Base-by-base conservation (phyloP, 2,329 filamentous ascomycete species). In the Pseudocercospora eumusae region DNA sequence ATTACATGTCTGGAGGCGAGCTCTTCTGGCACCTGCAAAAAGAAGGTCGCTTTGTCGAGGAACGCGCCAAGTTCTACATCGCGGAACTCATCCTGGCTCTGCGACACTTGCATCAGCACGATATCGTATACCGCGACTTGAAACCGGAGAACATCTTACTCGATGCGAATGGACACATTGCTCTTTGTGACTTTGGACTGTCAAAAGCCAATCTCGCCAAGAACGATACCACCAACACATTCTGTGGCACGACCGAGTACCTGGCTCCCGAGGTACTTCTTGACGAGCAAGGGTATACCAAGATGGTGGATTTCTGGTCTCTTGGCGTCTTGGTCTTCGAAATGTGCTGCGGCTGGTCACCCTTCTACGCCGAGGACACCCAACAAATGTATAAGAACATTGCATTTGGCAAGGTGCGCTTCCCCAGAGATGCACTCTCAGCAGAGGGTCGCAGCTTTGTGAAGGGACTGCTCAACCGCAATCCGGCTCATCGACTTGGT, bases 301-400 rank as follows among this genome's bases (percentile, higher is more conserved):
- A 98, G 80, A 98, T 99, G 95, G 95, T 99, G 6, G 95, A 99
- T 76, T 99, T 98, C 77, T 99, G 95, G 95, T 99, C 95, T 1
- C 83, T 99, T 11, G 95, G 95, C 61, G 95, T 99, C 53, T 83
- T 99, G 59, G 95, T 99, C 1, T 99, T 99, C 72, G 95, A 99
- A 77, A 99, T 99, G 95, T 99, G 95, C 81, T 99, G 95, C 72
- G 95, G 95, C 33, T 99, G 95, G 95, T 97, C 92, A 72, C 95
- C 95, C 0, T 99, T 99, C 79, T 99, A 98, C 71, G 95, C 95
- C 60, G 95, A 99, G 74, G 95, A 99, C 74, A 99, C 95, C 0
- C 95, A 99, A 78, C 95, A 99, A 77, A 99, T 99, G 95, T 99
- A 99, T 82, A 99, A 99, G 83, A 99, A 99, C 80, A 99, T 99